phyloP scores from a whole-genome alignment of 139 green algal genomes.

The Dunaliella primolecta region DNA sequence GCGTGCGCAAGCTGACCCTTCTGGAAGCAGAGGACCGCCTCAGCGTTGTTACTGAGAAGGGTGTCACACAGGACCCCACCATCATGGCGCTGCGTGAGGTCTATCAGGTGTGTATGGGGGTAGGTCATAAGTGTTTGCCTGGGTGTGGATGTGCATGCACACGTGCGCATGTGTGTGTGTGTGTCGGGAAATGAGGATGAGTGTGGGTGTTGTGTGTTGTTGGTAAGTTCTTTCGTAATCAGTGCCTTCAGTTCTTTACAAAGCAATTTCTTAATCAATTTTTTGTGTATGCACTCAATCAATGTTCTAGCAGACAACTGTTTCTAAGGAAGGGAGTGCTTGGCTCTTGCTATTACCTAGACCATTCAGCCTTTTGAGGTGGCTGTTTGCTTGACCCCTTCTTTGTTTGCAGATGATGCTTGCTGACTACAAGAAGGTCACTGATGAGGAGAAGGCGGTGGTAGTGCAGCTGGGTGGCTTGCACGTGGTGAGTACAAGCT shows the following conservation, averaged over 20 bases:
- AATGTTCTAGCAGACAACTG: too few relatives aligned
- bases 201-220: background rate
- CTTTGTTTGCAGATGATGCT: conserved; percentile 73
- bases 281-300: too few relatives aligned
- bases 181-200: too few relatives aligned
- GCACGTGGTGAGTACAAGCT: conserved; percentile 80
- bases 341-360: too few relatives aligned
- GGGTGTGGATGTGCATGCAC: background rate
- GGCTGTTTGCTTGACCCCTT: too few relatives aligned
- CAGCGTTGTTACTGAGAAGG: conserved; percentile 90
- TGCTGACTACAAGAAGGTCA: conserved; percentile 82
- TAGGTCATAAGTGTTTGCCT: background rate
- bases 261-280: too few relatives aligned
- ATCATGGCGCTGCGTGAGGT: conserved; percentile 57
- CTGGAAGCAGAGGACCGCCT: conserved; percentile 92
- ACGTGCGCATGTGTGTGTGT: background rate
- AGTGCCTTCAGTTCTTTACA: too few relatives aligned
- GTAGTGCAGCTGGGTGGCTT: conserved; percentile 81
- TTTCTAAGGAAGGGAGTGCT: too few relatives aligned
- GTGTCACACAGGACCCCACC: conserved; percentile 67
- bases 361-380: too few relatives aligned
- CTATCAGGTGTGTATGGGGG: conserved; percentile 47
- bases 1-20: conserved; percentile 58
- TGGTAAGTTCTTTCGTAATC: too few relatives aligned
- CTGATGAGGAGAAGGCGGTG: conserved; percentile 81